Evolutionary conservation across 306 rosid genomes (phyloP).

Genomic region (Vigna unguiculata): DNA sequence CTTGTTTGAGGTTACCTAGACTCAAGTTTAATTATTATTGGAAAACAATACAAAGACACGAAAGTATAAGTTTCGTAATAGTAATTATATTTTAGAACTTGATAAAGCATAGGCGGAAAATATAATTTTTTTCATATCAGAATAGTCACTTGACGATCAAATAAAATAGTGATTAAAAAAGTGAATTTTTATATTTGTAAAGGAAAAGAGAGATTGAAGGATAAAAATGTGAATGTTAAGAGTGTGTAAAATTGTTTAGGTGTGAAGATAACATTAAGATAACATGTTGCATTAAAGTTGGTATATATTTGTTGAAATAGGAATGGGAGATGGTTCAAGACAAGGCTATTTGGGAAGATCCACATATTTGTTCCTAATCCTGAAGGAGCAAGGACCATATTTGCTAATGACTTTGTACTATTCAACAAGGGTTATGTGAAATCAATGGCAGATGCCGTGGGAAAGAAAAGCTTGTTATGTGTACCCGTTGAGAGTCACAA

Average conservation of each 20-base stretch:
- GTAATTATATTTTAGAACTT: neutral
- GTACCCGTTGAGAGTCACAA: slow-evolving; percentile 64
- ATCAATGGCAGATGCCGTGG: slow-evolving; percentile 78
- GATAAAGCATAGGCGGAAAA: too few species aligned
- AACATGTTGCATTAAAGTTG: too few species aligned
- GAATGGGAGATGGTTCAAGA: slow-evolving; percentile 80
- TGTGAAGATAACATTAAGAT: too few species aligned
- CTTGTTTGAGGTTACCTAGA: neutral
- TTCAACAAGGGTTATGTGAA: slow-evolving; percentile 78
- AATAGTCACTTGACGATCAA: too few species aligned
- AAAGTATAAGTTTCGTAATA: neutral
- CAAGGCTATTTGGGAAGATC: slow-evolving; percentile 72
- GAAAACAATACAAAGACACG: neutral
- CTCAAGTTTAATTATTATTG: neutral
- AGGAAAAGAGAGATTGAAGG: too few species aligned
- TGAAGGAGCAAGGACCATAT: slow-evolving; percentile 69
- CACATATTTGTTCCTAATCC: slow-evolving; percentile 73
- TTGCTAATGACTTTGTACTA: slow-evolving; percentile 65
- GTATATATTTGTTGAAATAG: slow-evolving; percentile 46
- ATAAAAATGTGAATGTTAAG: too few species aligned
- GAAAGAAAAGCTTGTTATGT: slow-evolving; percentile 67
- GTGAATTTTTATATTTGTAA: too few species aligned
- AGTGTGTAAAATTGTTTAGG: too few species aligned
- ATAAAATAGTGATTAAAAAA: too few species aligned
- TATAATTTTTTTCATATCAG: too few species aligned